A percentile compares a stretch with the other conserved stretches of the same genome.
Evolutionary conservation across 2,329 filamentous ascomycete genomes (phyloP).

Genomic region (Apiospora koreana): DNA sequence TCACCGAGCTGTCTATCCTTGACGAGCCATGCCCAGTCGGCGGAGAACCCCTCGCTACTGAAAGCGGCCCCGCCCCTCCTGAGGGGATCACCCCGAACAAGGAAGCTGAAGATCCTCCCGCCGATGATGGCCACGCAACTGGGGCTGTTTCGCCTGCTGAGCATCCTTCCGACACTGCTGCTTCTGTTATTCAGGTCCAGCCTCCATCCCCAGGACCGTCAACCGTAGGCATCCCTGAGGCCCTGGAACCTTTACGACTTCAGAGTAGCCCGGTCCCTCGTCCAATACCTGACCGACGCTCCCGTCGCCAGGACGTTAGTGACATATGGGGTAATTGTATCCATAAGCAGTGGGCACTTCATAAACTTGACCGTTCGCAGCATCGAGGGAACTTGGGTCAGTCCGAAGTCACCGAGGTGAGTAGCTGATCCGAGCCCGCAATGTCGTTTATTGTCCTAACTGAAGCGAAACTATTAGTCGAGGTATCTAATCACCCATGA

Average conservation of each 20-base stretch:
- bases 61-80: too few relatives aligned
- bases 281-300: neutral
- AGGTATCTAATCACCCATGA: neutral
- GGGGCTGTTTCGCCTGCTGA: neutral
- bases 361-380: neutral
- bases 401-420: neutral
- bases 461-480: neutral
- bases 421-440: neutral
- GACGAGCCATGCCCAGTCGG: neutral
- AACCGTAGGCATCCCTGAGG: neutral
- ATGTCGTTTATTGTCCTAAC: neutral
- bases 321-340: neutral
- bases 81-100: too few relatives aligned
- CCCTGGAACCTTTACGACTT: neutral
- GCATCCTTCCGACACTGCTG: neutral
- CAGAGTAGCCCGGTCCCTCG: neutral
- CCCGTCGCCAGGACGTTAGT: neutral
- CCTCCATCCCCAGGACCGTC: neutral
- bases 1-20: neutral
- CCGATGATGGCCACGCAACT: neutral
- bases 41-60: neutral
- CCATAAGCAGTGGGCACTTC: neutral
- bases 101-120: too few relatives aligned
- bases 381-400: neutral
- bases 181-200: neutral